Evolutionary conservation across 2,329 filamentous ascomycete species (phyloP).

Genomic region (Penicillium nordicum): DNA sequence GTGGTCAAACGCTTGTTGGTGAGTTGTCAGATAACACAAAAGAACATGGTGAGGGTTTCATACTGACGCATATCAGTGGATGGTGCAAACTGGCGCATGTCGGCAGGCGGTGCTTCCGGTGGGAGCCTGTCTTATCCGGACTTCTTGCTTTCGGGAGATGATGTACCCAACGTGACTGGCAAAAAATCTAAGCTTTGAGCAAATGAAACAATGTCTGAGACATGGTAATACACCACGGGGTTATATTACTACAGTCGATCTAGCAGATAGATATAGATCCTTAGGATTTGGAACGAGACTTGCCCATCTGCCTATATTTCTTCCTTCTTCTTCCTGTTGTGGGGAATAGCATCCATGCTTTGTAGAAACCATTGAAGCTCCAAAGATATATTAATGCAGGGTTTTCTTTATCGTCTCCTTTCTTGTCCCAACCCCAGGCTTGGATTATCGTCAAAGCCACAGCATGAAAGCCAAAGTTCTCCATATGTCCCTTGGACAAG

Average conservation of each 20-base stretch:
- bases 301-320: not conserved
- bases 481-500: too few relatives aligned
- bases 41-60: not conserved
- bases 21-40: slow-evolving; percentile 16
- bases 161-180: slow-evolving; percentile 57
- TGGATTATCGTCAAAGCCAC: too few relatives aligned
- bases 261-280: not conserved
- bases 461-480: too few relatives aligned
- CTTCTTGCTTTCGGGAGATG: slow-evolving; percentile 53
- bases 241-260: not conserved
- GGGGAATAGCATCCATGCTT: not conserved
- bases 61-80: slow-evolving; percentile 31
- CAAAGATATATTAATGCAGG: too few relatives aligned
- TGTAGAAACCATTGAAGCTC: not conserved
- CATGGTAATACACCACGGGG: not conserved
- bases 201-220: not conserved
- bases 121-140: slow-evolving; percentile 54
- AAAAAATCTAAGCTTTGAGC: slow-evolving; percentile 53
- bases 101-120: slow-evolving; percentile 27
- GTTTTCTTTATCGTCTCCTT: too few relatives aligned
- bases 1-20: slow-evolving; percentile 72
- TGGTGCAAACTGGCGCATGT: slow-evolving; percentile 42
- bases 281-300: not conserved
- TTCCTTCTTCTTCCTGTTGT: not conserved
- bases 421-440: too few relatives aligned